Evolutionary conservation across 345 rosid species (phyloP), one percentile per base, ranked within the genome.

Genomic region (Eucalyptus cloeziana): DNA sequence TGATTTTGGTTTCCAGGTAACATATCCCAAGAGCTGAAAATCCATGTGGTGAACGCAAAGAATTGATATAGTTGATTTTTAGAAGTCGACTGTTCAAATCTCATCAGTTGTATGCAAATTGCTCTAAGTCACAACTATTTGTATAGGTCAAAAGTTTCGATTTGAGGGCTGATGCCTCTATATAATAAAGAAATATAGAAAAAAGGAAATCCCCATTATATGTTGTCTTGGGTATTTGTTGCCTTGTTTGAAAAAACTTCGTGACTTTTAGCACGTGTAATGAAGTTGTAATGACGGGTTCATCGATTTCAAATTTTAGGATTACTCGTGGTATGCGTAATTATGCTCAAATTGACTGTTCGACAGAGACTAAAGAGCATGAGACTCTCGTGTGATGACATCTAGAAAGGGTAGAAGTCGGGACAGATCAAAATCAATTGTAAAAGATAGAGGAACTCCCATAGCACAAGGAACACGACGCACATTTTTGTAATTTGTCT

Each of bases 31-130:
- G 16, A 69, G 17, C 80, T 31, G 12, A 69, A 33, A 69, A 16
- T 31, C 1, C 13, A 19, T 16, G 37, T 69, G 0, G 9, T 69
- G 10, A 16, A 19, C 2, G 7, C 11, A 33, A 1, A 0, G 0
- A 3, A 3, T 19, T 10, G 44, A 3, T 2, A 2, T 2, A 3
- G 2, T 76, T 76, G 27, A 11, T 2, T 24, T 56, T 25, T 56
- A 56, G 62, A 56, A 25, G 13, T 56, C 1, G 2, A 10, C 0
- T 56, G 0, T 54, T 54, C 3, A 56, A 22, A 69, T 69, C 22
- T 8, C 0, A 33, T 16, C 80, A 16, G 16, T 0, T 4, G 3
- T 8, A 21, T 4, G 0, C 10, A 0, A 64, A n/a, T 8, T 69
- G 2, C 12, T 69, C 7, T 1, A 0, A 17, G 12, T 71, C 14